phyloP scores from a whole-genome alignment of 2,329 filamentous ascomycete genomes.

The Aphanoascus verrucosus region DNA sequence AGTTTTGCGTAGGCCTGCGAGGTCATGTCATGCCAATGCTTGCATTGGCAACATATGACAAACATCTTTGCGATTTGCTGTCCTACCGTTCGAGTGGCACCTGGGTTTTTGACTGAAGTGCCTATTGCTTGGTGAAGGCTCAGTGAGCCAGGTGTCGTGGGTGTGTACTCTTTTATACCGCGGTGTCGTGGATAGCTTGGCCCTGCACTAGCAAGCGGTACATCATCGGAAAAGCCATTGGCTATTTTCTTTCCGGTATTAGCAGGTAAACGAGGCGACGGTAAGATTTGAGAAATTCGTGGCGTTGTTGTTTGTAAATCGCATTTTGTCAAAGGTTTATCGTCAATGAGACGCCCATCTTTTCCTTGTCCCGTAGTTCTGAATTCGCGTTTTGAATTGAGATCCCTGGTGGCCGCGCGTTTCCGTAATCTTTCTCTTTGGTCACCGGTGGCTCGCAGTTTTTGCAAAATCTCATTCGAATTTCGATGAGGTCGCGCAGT shows the following conservation, averaged over 20 bases:
- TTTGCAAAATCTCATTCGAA: conserved; percentile 12
- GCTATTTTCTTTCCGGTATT: conserved; percentile 5
- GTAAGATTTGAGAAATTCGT: background rate
- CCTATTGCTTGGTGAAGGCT: conserved; percentile 10
- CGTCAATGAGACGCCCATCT: background rate
- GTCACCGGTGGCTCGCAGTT: conserved; percentile 5
- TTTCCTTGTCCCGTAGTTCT: background rate
- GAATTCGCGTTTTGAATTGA: background rate
- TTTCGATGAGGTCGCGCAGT: conserved; percentile 6
- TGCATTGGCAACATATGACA: conserved; percentile 36
- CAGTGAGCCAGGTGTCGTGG: conserved; percentile 6
- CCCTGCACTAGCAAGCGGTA: background rate
- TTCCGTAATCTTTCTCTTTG: conserved; percentile 7
- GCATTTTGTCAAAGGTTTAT: background rate
- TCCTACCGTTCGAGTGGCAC: conserved; percentile 8
- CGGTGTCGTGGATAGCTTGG: background rate
- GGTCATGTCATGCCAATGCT: conserved; percentile 36
- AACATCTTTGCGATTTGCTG: conserved; percentile 29
- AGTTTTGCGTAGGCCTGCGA: conserved; percentile 31
- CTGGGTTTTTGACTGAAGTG: conserved; percentile 16
- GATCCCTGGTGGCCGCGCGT: background rate
- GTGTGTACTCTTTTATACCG: background rate
- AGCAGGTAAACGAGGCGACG: conserved; percentile 1
- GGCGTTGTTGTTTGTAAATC: background rate
- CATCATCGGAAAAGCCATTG: background rate